Evolutionary conservation across 2,329 filamentous ascomycete species (phyloP), one percentile per base, ranked within the genome.

Genomic region (Chalaropsis thielavioides): DNA sequence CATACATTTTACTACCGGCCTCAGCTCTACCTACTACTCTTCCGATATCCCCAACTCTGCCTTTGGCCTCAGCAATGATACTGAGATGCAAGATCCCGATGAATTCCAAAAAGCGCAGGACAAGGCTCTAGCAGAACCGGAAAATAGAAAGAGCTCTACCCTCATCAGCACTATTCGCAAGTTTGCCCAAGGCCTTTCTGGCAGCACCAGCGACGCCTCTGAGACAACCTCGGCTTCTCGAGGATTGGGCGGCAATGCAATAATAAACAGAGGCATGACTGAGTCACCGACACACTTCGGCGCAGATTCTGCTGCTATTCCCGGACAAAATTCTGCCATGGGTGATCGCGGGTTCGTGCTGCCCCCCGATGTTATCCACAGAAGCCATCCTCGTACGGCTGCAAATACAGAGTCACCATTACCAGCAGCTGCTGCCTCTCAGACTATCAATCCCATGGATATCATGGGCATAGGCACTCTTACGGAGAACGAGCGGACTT

Each of bases 261-360:
- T 69, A 40, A 62, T 49, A 13, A 56, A 62, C n/a, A 60, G 56
- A 22, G 59, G 38, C 17, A 19, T 68, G 8, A 67, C 66, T 15
- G 66, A 68, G 60, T 68, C 68, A 22, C 67, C 68, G 15, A 58
- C 51, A 71, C 27, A 70, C 73, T 61, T 72, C 71, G 22, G 71
- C 74, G 56, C 71, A 75, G 13, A 64, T 66, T 19, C 46, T 24
- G 22, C 46, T 51, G 10, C 19, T 15, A 24, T 27, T 27, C 7
- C 11, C n/a, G 22, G 46, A 7, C 2, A 27, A 51, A 51, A 51
- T 27, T 51, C 40, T 35, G 49, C 15, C 41, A 64, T 59, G 24
- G 22, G 51, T 35, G 49, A 58, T 58, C 64, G 61, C 54, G 46
- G 49, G 46, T 61, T 59, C 54, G 27, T 40, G 46, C 51, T 56